Conservation (phyloP, 2,329 filamentous ascomycete genomes). For the Exophiala mesophila region DNA sequence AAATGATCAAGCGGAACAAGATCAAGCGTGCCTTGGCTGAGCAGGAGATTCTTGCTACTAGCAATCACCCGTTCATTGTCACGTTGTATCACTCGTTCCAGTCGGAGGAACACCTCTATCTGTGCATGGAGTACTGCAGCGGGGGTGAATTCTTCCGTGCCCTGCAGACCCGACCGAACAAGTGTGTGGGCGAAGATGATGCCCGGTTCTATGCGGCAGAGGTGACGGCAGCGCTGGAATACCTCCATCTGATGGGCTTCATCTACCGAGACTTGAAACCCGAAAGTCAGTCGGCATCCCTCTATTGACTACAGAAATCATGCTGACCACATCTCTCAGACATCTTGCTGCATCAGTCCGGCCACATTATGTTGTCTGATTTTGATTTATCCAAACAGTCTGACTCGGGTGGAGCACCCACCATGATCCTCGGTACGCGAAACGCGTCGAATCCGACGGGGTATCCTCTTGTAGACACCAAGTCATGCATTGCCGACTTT, state of each 20-base stretch:
- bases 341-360: constrained; percentile 96
- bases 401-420: constrained; percentile 88
- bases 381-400: constrained; percentile 99
- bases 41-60: constrained; percentile 95
- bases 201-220: constrained; percentile 96
- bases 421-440: constrained; percentile 86
- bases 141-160: constrained; percentile 98
- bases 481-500: constrained; percentile 97
- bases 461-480: constrained; percentile 94
- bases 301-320: no score
- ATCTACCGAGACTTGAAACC: constrained; percentile 98
- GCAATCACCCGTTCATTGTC: constrained; percentile 98
- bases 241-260: constrained; percentile 97
- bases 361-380: constrained; percentile 98
- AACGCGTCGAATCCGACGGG: constrained; percentile 81
- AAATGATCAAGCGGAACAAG: constrained; percentile 99
- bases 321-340: constrained; percentile 60
- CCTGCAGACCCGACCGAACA: constrained; percentile 90
- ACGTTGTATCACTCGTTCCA: constrained; percentile 99
- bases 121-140: constrained; percentile 99
- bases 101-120: constrained; percentile 94
- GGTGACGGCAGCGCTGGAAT: constrained; percentile 92
- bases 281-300: constrained; percentile 67
- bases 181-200: constrained; percentile 95
- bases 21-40: constrained; percentile 97